These are phyloP conservation scores for Coemansia sp. DNA, from an alignment of 192 early-diverging fungal species.

Conservation along the genomic window DNA sequence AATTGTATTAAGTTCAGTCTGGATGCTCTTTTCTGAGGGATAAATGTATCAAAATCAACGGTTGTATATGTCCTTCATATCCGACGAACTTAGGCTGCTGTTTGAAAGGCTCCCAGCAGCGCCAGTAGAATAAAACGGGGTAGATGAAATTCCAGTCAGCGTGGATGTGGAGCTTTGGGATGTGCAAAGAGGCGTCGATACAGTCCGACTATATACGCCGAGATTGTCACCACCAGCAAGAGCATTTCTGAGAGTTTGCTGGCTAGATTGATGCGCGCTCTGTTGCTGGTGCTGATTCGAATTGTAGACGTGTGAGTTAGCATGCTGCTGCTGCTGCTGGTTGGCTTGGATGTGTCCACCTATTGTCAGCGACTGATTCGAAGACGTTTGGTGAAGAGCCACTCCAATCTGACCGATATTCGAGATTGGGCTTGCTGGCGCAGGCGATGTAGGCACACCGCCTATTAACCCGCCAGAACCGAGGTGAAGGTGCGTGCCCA, in stretches of 20 bases:
- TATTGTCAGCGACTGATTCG: slow-evolving; percentile 34
- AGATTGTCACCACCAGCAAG: slow-evolving; percentile 44
- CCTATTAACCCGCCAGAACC: slow-evolving; percentile 44
- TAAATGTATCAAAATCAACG: slow-evolving; percentile 16
- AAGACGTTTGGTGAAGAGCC: slow-evolving; percentile 48
- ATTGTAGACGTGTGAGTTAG: not conserved
- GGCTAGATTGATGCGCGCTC: slow-evolving; percentile 25
- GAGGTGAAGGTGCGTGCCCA: slow-evolving; percentile 47
- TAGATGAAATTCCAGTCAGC: slow-evolving; percentile 22
- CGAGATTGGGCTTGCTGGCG: slow-evolving; percentile 49
- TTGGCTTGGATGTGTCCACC: slow-evolving; percentile 17
- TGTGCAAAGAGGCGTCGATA: slow-evolving; percentile 22
- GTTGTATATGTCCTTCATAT: slow-evolving; percentile 52
- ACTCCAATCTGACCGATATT: slow-evolving; percentile 43
- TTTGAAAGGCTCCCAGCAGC: slow-evolving; percentile 40
- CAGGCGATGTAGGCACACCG: slow-evolving; percentile 33
- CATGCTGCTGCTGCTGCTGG: slow-evolving; percentile 15
- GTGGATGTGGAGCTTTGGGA: slow-evolving; percentile 18
- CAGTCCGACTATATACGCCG: slow-evolving; percentile 25
- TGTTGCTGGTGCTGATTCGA: slow-evolving; percentile 1
- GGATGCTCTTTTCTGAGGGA: not conserved
- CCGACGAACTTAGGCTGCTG: slow-evolving; percentile 46
- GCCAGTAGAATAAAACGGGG: slow-evolving; percentile 44
- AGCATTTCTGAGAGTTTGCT: slow-evolving; percentile 38
- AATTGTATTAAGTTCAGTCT: not conserved